Conservation (phyloP, 495 filamentous ascomycete species). For the Penicillium waksmanii region DNA sequence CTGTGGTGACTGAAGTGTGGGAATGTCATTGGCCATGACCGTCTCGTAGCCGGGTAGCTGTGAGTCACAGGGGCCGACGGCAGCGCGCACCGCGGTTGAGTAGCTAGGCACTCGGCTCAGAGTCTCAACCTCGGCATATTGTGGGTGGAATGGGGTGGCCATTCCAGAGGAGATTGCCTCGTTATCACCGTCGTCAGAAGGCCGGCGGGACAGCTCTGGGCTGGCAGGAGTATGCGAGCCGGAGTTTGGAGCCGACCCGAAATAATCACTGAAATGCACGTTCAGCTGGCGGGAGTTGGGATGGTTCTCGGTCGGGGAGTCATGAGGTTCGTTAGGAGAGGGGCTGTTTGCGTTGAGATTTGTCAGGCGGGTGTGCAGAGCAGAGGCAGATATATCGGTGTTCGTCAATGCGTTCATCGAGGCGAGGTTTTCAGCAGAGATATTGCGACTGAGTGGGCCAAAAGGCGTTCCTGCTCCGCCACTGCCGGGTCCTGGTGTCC, state of each 20-base stretch:
- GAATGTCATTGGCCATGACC: conserved; percentile 43
- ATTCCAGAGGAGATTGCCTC: conserved; percentile 53
- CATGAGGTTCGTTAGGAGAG: conserved; percentile 28
- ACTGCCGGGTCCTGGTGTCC: conserved; percentile 73
- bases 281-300: conserved; percentile 31
- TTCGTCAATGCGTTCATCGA: conserved; percentile 63
- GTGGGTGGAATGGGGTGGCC: conserved; percentile 64
- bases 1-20: conserved; percentile 44
- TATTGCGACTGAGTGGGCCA: conserved; percentile 70
- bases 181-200: conserved; percentile 61
- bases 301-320: conserved; percentile 28
- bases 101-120: conserved; percentile 82
- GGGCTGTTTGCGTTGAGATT: conserved; percentile 50
- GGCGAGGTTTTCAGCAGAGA: conserved; percentile 78
- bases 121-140: conserved; percentile 63
- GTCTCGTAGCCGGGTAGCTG: conserved; percentile 57
- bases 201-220: conserved; percentile 54
- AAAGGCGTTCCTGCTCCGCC: conserved; percentile 75
- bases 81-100: conserved; percentile 69
- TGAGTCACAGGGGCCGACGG: conserved; percentile 52
- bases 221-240: conserved; percentile 43
- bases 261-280: conserved; percentile 38
- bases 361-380: conserved; percentile 64
- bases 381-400: conserved; percentile 53
- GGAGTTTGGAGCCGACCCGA: conserved; percentile 36